A percentile compares a stretch with the other conserved stretches of the same genome.
Evolutionary conservation across 2,329 filamentous ascomycete genomes (phyloP).

Genomic region (Colletotrichum aenigma): DNA sequence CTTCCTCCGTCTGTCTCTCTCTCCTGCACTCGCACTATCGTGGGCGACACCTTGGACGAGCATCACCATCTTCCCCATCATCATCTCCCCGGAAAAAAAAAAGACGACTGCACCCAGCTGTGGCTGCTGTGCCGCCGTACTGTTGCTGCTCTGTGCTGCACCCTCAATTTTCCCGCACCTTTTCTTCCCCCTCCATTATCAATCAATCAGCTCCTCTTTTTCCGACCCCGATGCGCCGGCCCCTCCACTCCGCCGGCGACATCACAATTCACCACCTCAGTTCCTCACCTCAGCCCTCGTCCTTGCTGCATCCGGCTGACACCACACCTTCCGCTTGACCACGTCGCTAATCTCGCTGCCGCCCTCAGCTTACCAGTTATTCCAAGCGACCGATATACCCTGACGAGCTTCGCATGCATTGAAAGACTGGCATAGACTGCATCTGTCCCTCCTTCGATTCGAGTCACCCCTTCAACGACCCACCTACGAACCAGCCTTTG

Average conservation of each 20-base stretch:
- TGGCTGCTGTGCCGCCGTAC: not conserved
- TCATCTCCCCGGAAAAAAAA: not conserved
- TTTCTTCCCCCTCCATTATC: slow-evolving; percentile 4
- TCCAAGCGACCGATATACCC: slow-evolving; percentile 18
- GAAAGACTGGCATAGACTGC: slow-evolving; percentile 1
- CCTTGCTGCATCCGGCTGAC: not conserved
- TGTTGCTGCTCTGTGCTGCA: not conserved
- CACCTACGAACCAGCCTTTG: not conserved
- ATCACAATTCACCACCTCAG: not conserved
- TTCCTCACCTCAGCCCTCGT: not conserved
- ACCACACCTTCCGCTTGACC: not conserved
- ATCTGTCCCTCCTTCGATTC: not conserved
- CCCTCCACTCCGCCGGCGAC: slow-evolving; percentile 17
- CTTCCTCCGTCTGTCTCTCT: not conserved
- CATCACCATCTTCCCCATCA: not conserved
- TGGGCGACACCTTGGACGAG: not conserved
- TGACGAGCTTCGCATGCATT: slow-evolving; percentile 10
- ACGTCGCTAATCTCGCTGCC: not conserved
- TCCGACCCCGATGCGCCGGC: slow-evolving; percentile 15
- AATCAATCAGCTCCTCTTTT: slow-evolving; percentile 21
- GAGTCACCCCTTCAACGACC: not conserved
- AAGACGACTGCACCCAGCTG: not conserved
- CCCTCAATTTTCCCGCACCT: slow-evolving; percentile 9
- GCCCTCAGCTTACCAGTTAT: not conserved
- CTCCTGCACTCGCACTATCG: not conserved